Conservation (phyloP, 441 rosid species). For the Viola pubescens region DNA sequence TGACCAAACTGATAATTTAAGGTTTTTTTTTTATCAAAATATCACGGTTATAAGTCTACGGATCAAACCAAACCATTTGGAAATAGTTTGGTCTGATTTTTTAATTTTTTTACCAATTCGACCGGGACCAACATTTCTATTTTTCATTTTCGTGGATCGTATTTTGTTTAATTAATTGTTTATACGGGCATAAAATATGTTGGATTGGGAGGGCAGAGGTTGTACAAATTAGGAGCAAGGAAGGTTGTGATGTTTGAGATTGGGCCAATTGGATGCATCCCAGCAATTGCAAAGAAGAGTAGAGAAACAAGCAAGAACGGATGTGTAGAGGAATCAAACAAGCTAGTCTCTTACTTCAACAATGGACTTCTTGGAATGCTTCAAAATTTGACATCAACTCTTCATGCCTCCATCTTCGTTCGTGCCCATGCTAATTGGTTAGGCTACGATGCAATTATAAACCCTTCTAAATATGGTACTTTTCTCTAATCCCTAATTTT, state of each 20-base stretch:
- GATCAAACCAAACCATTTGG: no score
- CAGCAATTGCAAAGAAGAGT: conserved; percentile 18
- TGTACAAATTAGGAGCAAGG: conserved; percentile 31
- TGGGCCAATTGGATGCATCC: conserved; percentile 47
- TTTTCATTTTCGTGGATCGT: background rate
- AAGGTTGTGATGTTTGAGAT: conserved; percentile 33
- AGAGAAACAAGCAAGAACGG: conserved; percentile 9
- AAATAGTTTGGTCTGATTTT: no score
- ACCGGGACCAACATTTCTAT: no score
- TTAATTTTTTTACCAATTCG: no score
- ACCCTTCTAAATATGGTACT: conserved; percentile 35
- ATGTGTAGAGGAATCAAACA: conserved; percentile 30
- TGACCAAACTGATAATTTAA: no score
- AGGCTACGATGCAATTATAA: conserved; percentile 27
- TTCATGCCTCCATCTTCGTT: conserved; percentile 26
- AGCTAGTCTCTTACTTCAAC: conserved; percentile 27
- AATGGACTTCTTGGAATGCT: conserved; percentile 25
- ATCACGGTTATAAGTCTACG: no score
- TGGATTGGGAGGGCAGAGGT: conserved; percentile 17
- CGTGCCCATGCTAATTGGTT: conserved; percentile 24
- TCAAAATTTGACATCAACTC: conserved; percentile 24
- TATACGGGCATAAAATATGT: background rate
- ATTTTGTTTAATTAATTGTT: background rate
- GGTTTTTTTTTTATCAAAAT: no score
- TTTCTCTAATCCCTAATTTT: background rate